Base-by-base conservation (phyloP, 176 grass and related monocot genomes). In the Pharus latifolius region DNA sequence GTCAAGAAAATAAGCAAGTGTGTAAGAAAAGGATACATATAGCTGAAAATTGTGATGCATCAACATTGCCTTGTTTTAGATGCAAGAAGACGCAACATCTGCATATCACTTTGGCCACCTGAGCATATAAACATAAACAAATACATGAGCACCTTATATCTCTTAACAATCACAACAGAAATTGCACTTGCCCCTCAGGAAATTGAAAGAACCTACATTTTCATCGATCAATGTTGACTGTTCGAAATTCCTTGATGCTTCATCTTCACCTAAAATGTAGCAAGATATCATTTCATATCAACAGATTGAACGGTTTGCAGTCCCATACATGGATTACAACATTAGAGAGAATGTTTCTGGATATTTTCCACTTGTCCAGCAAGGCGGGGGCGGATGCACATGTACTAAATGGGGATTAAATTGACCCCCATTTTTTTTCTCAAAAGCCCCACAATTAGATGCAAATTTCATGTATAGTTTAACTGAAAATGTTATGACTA, bases 1-100 rank as follows among this genome's bases (percentile, higher is more conserved):
- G 32, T 56, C 2, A 50, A 67, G 22, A 12, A 67, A 76, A 76
- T 75, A 0, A 38, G 35, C 35, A 38, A 38, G 6, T 13, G 16
- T 13, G 28, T 48, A 32, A 28, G 49, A 56, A 71, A 76, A 97
- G 94, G 95, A 98, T 98, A 98, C 95, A 98, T n/a, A 99, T 99
- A 64, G 95, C 95, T 81, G 84, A 91, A 88, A 99, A 99, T 68
- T 93, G 95, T 23, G 82, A 80, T 63, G 90, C 84, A 76, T 94
- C 90, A 60, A 91, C 60, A 69, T 65, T 79, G 64, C 87, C 95
- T 25, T 90, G 81, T 72, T 82, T 91, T 44, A 99, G 84, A 83
- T 94, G 87, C 68, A 99, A 73, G 33, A 99, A 94, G 53, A 94
- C 50, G 45, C 95, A 91, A 56, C 72, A 88, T 30, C 67, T 86